Base-by-base conservation (phyloP, 1,139 yeast genomes). In the Debaryomyces sp. region DNA sequence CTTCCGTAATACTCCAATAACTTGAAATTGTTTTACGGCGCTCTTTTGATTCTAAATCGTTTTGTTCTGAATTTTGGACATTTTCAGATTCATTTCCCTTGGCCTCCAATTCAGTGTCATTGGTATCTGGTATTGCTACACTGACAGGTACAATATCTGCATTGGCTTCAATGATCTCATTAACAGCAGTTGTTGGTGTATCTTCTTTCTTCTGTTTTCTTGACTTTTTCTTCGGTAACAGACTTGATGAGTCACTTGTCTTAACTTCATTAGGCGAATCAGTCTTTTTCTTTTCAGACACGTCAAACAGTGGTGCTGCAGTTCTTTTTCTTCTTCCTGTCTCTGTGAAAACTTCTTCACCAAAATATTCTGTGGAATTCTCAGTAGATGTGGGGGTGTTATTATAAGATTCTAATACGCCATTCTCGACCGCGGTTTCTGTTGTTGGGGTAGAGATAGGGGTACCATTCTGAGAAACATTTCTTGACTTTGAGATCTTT, bases 1-100 rank as follows among this genome's bases (percentile, higher is more conserved):
- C 82, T 58, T 91, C 98, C 30, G 84, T 85, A 21, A 90, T 91
- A 67, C 95, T 88, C 98, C 98, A 91, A 62, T 91, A 91, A 59
- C 96, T 87, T 0, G 96, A 84, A 41, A 82, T 80, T 32, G 73
- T 71, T 45, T 58, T 65, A 6, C 67, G 62, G 34, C 62, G 63
- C 15, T 66, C 70, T 45, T 68, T 67, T n/a, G 54, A 54, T 33
- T 60, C 62, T 17, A 51, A 49, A 26, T 59, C 61, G 30, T 42
- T 46, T 9, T 26, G 21, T 12, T 32, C 44, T 12, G 26, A 12
- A 26, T 30, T 12, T 24, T 42, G 45, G 12, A 7, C n/a, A 4
- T 15, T 15, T 12, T 45, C 45, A 17, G 22, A 15, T n/a, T 37
- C 50, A n/a, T n/a, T 42, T 5, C 18, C 27, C 12, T 43, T 47